phyloP scores from a whole-genome alignment of 805 yeast species.

The Wickerhamomyces bovis region DNA sequence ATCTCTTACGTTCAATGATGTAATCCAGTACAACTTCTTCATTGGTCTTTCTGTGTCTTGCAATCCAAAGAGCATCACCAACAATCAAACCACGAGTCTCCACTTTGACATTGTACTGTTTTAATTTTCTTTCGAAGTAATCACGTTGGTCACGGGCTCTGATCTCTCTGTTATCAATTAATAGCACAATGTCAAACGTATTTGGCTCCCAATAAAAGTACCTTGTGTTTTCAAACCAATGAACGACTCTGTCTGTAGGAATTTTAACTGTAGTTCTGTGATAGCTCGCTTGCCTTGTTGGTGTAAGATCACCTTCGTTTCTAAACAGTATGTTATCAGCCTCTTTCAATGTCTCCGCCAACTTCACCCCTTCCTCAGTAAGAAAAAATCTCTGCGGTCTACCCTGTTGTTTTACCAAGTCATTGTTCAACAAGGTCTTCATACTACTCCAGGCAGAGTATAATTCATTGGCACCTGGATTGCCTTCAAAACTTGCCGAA shows the following conservation, averaged over 20 bases:
- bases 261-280: conserved; percentile 1
- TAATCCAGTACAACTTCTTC: conserved; percentile 68
- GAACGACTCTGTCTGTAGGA: conserved; percentile 3
- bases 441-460: conserved; percentile 75
- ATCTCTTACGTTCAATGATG: conserved; percentile 84
- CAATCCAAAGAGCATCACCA: conserved; percentile 92
- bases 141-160: conserved; percentile 62
- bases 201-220: conserved; percentile 54
- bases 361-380: conserved; percentile 61
- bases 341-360: conserved; percentile 52
- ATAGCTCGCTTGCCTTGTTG: conserved; percentile 16
- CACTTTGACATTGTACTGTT: conserved; percentile 39
- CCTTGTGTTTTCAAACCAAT: conserved; percentile 6
- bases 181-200: conserved; percentile 50
- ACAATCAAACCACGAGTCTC: conserved; percentile 58
- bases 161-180: conserved; percentile 81
- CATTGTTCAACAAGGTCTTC: conserved; percentile 56
- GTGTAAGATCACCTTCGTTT: conserved; percentile 15
- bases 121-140: conserved; percentile 55
- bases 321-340: conserved; percentile 36
- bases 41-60: conserved; percentile 50
- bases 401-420: conserved; percentile 49
- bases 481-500: conserved; percentile 50
- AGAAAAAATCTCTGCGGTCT: conserved; percentile 55
- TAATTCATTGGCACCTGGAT: conserved; percentile 54